Evolutionary conservation across 2,329 filamentous ascomycete species (phyloP).

Genomic region (Tolypocladium endophyticum): DNA sequence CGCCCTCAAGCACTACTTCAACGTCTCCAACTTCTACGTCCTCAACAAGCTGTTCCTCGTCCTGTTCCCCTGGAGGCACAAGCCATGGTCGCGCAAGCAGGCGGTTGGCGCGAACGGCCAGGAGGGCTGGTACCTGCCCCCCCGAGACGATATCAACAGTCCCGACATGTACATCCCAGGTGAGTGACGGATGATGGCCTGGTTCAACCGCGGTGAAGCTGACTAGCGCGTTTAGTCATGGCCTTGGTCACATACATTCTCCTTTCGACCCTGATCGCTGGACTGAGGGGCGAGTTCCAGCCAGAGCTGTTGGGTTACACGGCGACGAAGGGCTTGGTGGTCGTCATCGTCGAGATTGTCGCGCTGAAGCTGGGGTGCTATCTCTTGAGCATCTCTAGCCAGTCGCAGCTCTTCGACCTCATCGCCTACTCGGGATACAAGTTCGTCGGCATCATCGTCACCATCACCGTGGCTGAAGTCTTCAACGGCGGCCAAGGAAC

Average conservation of each 20-base stretch:
- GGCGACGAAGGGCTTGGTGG: slow-evolving; percentile 70
- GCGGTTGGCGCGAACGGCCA: slow-evolving; percentile 58
- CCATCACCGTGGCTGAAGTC: slow-evolving; percentile 68
- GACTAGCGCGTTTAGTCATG: slow-evolving; percentile 55
- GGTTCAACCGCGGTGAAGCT: slow-evolving; percentile 5
- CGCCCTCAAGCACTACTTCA: slow-evolving; percentile 97
- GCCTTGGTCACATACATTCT: slow-evolving; percentile 96
- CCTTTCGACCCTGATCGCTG: slow-evolving; percentile 80
- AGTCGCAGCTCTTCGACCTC: slow-evolving; percentile 84
- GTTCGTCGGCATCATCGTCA: slow-evolving; percentile 92
- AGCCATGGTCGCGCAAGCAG: slow-evolving; percentile 92
- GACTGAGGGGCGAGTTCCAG: slow-evolving; percentile 82
- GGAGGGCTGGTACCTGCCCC: slow-evolving; percentile 74
- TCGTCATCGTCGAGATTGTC: slow-evolving; percentile 82
- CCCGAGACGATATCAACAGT: slow-evolving; percentile 90
- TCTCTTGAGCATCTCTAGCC: slow-evolving; percentile 84
- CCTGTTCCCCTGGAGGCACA: slow-evolving; percentile 94
- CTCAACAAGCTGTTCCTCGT: slow-evolving; percentile 87
- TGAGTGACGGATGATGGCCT: slow-evolving; percentile 14
- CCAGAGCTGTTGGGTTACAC: slow-evolving; percentile 88
- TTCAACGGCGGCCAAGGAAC: slow-evolving; percentile 71
- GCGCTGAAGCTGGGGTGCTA: slow-evolving; percentile 88
- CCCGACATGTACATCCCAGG: slow-evolving; percentile 97
- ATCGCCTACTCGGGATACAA: slow-evolving; percentile 98
- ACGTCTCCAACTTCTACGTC: slow-evolving; percentile 96